Conservation (phyloP, 2,329 filamentous ascomycete species). For the Epichloe brachyelytri region DNA sequence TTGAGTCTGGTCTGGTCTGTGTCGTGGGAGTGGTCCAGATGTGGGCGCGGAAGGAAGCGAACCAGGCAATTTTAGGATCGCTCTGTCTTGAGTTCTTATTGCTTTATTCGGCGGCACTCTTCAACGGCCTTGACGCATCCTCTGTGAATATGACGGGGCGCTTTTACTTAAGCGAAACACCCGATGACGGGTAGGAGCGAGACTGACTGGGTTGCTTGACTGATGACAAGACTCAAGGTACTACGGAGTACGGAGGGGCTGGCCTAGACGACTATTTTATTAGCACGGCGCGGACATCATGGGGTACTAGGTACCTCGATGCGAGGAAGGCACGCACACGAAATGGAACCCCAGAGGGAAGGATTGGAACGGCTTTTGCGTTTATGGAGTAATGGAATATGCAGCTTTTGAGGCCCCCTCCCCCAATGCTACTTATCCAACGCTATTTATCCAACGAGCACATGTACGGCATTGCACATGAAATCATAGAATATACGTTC, state of each 20-base stretch:
- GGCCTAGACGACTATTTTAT: not conserved
- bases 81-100: slow-evolving; percentile 7
- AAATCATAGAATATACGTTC: not conserved
- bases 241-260: not conserved
- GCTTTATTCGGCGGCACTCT: slow-evolving; percentile 5
- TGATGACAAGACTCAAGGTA: not conserved
- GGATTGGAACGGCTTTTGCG: slow-evolving; percentile 3
- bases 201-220: not conserved
- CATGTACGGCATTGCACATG: not conserved
- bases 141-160: slow-evolving; percentile 4
- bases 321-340: not conserved
- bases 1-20: slow-evolving; percentile 21
- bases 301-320: not conserved
- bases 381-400: not conserved
- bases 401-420: not conserved
- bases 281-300: not conserved
- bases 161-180: slow-evolving; percentile 2
- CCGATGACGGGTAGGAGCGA: not conserved
- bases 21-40: slow-evolving; percentile 9
- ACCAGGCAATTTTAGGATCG: slow-evolving; percentile 3
- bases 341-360: not conserved
- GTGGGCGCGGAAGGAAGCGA: slow-evolving; percentile 25
- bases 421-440: no score
- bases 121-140: slow-evolving; percentile 7
- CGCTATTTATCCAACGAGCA: no score